Conservation (phyloP, 441 rosid species). For the Flueggea neowawraea region DNA sequence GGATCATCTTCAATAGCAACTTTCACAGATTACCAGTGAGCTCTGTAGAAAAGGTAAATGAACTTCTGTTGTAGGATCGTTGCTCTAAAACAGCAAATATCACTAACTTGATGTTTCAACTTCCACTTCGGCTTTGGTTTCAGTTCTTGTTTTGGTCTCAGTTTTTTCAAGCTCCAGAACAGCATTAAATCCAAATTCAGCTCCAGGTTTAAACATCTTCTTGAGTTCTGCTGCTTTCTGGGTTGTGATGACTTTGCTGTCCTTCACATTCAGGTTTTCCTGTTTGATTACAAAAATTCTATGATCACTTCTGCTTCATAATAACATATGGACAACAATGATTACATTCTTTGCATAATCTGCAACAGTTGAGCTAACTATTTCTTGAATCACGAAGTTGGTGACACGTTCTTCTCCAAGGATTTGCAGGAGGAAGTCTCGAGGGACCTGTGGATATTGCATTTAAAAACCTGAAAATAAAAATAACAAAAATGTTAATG, state of each 20-base stretch:
- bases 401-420: conserved; percentile 60
- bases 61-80: too few relatives aligned
- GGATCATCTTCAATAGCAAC: too few relatives aligned
- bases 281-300: conserved; percentile 10
- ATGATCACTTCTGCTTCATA: neutral
- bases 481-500: too few relatives aligned
- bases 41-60: too few relatives aligned
- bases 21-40: too few relatives aligned
- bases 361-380: conserved; percentile 46
- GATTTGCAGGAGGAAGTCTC: conserved; percentile 42
- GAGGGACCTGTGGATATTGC: conserved; percentile 41
- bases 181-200: conserved; percentile 45
- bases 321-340: neutral
- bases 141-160: too few relatives aligned
- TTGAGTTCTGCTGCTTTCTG: conserved; percentile 49
- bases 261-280: too few relatives aligned
- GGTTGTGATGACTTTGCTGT: conserved; percentile 46
- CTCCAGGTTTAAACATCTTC: conserved; percentile 46
- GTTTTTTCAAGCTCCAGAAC: conserved; percentile 41
- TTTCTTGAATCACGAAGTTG: conserved; percentile 57
- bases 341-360: conserved; percentile 49
- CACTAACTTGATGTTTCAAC: conserved; percentile 7
- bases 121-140: conserved; percentile 19
- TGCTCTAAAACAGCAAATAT: too few relatives aligned
- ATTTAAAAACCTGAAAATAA: neutral